phyloP scores from a whole-genome alignment of 495 filamentous ascomycete genomes.

The Penicillium atrosanguineum region DNA sequence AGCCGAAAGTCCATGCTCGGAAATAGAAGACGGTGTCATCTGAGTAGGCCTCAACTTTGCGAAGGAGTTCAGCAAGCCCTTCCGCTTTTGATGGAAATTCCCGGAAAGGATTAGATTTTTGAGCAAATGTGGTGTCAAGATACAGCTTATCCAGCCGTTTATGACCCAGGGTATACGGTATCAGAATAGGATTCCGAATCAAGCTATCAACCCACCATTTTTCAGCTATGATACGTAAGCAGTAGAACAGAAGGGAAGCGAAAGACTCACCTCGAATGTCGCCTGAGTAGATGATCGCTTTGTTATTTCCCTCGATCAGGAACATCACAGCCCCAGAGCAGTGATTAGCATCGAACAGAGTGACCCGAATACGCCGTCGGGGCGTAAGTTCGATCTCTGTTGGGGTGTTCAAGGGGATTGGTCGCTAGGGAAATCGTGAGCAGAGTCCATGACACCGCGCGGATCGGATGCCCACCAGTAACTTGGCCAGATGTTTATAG shows the following conservation, averaged over 20 bases:
- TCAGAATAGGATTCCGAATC: conserved; percentile 64
- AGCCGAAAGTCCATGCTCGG: conserved; percentile 89
- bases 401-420: conserved; percentile 81
- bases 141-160: conserved; percentile 77
- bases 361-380: conserved; percentile 67
- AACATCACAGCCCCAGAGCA: conserved; percentile 94
- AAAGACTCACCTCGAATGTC: conserved; percentile 69
- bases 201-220: conserved; percentile 67
- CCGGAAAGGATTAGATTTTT: conserved; percentile 40
- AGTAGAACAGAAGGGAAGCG: not conserved
- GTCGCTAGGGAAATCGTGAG: conserved; percentile 49
- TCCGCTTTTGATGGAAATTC: conserved; percentile 62
- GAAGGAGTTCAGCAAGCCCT: conserved; percentile 70
- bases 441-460: not conserved
- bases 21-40: conserved; percentile 78
- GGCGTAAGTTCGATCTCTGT: conserved; percentile 72
- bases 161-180: conserved; percentile 68
- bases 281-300: conserved; percentile 86
- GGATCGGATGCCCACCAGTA: conserved; percentile 47
- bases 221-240: conserved; percentile 47
- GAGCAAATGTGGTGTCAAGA: conserved; percentile 79
- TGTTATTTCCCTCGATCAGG: conserved; percentile 73
- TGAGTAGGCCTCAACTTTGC: conserved; percentile 67
- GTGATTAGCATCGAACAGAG: conserved; percentile 89
- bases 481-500: conserved; percentile 70